A percentile compares a stretch with the other conserved stretches of the same genome.
Conservation (phyloP, 305 asterid species). For the Plantago lanceolata region DNA sequence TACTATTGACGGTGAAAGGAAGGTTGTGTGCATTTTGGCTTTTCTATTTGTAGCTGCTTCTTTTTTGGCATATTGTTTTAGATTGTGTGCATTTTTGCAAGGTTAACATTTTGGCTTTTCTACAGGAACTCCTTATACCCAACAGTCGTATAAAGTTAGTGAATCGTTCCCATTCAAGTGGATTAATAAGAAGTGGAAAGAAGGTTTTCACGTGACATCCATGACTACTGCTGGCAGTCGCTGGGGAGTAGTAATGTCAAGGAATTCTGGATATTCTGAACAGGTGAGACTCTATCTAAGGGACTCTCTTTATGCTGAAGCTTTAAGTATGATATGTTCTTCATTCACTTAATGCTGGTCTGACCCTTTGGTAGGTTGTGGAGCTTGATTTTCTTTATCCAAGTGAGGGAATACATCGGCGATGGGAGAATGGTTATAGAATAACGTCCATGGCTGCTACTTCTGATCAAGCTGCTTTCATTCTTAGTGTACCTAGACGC, state of each 20-base stretch:
- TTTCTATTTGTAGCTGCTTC: too few relatives aligned
- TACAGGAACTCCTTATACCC: constrained; percentile 73
- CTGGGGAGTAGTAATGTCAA: constrained; percentile 85
- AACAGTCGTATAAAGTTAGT: constrained; percentile 75
- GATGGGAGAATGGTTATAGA: constrained; percentile 79
- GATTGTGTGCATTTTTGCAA: constrained; percentile 2
- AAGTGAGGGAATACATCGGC: constrained; percentile 71
- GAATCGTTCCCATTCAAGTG: constrained; percentile 84
- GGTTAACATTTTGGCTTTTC: constrained; percentile 9
- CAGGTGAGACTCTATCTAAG: constrained; percentile 39
- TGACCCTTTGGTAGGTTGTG: constrained; percentile 41
- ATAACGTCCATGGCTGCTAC: constrained; percentile 82
- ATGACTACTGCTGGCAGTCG: constrained; percentile 87
- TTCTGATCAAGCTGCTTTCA: constrained; percentile 67
- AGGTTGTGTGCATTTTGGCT: constrained; percentile 7
- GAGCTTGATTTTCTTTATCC: constrained; percentile 81
- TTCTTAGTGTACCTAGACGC: constrained; percentile 63
- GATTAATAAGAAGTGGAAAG: constrained; percentile 84
- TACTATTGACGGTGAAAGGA: too few relatives aligned
- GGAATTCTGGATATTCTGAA: constrained; percentile 71
- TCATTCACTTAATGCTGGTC: not conserved
- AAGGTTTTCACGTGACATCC: constrained; percentile 80
- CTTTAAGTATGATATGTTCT: not conserved
- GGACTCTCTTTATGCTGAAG: too few relatives aligned
- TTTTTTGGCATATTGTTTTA: too few relatives aligned